These are phyloP conservation scores for Phallus indusiatus DNA, from an alignment of 768 basidiomycete species.

Conservation along the genomic window DNA sequence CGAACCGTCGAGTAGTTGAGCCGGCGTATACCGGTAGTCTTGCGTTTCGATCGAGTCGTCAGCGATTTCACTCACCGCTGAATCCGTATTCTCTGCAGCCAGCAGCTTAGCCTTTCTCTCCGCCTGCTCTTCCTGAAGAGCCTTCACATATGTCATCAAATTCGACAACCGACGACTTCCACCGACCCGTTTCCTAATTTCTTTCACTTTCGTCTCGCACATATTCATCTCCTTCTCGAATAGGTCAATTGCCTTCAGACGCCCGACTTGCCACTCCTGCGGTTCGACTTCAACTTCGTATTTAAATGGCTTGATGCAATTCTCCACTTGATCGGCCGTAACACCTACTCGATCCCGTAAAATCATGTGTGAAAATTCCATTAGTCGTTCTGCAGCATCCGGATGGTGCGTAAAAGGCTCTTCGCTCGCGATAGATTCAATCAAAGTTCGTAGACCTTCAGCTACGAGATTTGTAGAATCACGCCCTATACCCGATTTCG, in stretches of 20 bases:
- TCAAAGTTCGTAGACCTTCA: conserved; percentile 81
- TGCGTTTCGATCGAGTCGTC: conserved; percentile 42
- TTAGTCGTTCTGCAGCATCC: conserved; percentile 76
- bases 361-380: conserved; percentile 88
- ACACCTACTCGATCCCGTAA: conserved; percentile 86
- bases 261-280: conserved; percentile 84
- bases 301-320: conserved; percentile 99
- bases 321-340: conserved; percentile 98
- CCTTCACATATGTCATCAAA: conserved; percentile 72
- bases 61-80: conserved; percentile 24
- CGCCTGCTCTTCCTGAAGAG: conserved; percentile 67
- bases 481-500: conserved; percentile 92
- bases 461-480: conserved; percentile 92
- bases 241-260: conserved; percentile 62
- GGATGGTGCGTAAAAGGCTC: conserved; percentile 94
- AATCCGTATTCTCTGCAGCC: conserved; percentile 21
- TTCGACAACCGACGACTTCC: conserved; percentile 70
- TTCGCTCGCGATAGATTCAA: conserved; percentile 78
- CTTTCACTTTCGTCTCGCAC: conserved; percentile 81
- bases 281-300: conserved; percentile 94
- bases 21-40: conserved; percentile 85
- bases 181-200: conserved; percentile 83
- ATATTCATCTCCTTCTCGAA: conserved; percentile 77
- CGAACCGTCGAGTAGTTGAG: conserved; percentile 86
- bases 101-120: conserved; percentile 48